Evolutionary conservation across 148 eudicot species (phyloP).

Genomic region (Cornus suecica): DNA sequence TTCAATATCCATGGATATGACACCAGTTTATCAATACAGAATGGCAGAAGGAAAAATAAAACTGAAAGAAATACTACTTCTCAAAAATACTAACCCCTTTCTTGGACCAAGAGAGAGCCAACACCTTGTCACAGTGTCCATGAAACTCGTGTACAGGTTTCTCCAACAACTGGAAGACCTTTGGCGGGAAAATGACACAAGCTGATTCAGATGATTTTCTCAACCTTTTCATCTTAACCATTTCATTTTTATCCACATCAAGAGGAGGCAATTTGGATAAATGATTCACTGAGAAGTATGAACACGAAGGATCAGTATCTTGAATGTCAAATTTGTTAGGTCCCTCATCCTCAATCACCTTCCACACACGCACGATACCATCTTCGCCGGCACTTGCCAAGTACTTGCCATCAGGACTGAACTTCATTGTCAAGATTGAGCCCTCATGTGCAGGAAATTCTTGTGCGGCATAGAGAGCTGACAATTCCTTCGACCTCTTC

Average conservation of each 20-base stretch:
- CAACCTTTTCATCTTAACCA: slow-evolving; percentile 31
- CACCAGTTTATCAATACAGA: not conserved
- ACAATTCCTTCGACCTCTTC: slow-evolving; percentile 67
- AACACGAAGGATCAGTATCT: slow-evolving; percentile 46
- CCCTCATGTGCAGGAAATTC: slow-evolving; percentile 79
- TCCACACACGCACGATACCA: slow-evolving; percentile 70
- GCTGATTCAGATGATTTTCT: slow-evolving; percentile 52
- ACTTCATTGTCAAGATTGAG: slow-evolving; percentile 72
- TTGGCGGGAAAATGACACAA: slow-evolving; percentile 73
- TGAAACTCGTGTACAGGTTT: slow-evolving; percentile 65
- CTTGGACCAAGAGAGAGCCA: slow-evolving; percentile 82
- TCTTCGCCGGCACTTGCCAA: slow-evolving; percentile 90
- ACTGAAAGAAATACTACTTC: not conserved
- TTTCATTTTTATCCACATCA: slow-evolving; percentile 41
- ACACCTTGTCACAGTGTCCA: slow-evolving; percentile 75
- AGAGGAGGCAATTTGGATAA: slow-evolving; percentile 49
- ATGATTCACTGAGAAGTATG: slow-evolving; percentile 58
- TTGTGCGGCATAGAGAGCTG: slow-evolving; percentile 62
- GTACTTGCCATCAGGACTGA: slow-evolving; percentile 77
- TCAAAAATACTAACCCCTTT: slow-evolving; percentile 54
- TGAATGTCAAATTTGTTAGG: slow-evolving; percentile 27
- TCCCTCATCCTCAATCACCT: slow-evolving; percentile 56
- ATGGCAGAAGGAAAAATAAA: not conserved
- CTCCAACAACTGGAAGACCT: slow-evolving; percentile 62
- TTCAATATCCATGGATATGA: not conserved